Percentiles rank a stretch among this genome's conserved stretches.
These are phyloP conservation scores for Dovyalis caffra DNA, from an alignment of 345 rosid genomes.

Conservation along the genomic window DNA sequence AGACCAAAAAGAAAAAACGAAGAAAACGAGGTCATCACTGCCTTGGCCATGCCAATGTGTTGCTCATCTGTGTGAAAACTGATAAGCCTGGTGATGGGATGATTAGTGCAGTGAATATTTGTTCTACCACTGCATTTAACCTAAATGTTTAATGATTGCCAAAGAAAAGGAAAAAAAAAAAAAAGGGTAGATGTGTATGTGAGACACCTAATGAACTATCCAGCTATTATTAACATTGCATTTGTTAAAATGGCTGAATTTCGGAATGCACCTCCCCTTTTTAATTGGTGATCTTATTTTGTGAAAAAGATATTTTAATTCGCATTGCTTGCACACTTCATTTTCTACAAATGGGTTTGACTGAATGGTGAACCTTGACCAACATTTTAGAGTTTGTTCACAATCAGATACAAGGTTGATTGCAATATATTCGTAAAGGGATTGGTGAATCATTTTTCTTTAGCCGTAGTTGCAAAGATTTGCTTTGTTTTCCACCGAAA, in stretches of 20 bases:
- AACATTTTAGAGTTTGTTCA: background rate
- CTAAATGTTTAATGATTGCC: background rate
- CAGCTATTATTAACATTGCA: background rate
- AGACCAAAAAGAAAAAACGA: background rate
- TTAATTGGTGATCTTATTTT: background rate
- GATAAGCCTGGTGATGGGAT: background rate
- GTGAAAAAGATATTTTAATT: background rate
- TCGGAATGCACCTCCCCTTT: background rate
- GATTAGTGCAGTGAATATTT: background rate
- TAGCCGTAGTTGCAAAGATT: background rate
- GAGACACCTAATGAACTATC: background rate
- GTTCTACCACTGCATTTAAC: background rate
- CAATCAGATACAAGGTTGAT: background rate
- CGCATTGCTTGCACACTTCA: background rate
- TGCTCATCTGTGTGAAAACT: background rate
- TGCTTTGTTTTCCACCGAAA: background rate
- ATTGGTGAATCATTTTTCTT: background rate
- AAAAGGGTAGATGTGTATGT: background rate
- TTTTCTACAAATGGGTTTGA: background rate
- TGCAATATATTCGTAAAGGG: background rate
- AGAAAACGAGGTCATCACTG: background rate
- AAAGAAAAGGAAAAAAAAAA: too few relatives aligned
- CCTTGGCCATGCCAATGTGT: background rate
- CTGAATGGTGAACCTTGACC: background rate
- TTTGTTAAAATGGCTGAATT: background rate